phyloP scores from a whole-genome alignment of 106 monocot species.

The Dioscorea alata region DNA sequence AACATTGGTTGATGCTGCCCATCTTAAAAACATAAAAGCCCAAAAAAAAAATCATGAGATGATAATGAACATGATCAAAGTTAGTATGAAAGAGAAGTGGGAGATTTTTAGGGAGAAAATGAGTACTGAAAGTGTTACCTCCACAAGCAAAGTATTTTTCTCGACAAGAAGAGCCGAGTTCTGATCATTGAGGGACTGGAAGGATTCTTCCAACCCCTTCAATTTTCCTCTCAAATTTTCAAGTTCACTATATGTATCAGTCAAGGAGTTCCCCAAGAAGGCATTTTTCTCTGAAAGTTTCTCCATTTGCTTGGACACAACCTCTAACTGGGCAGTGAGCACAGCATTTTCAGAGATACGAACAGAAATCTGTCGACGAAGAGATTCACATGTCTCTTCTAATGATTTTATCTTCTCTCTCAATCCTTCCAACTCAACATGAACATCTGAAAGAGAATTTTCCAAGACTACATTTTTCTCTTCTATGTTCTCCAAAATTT shows the following conservation, averaged over 20 bases:
- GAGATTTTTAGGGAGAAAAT: neutral
- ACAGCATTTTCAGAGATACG: slow-evolving; percentile 34
- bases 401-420: slow-evolving; percentile 49
- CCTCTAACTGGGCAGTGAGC: slow-evolving; percentile 35
- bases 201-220: slow-evolving; percentile 53
- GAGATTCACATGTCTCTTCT: slow-evolving; percentile 47
- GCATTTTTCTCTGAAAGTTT: slow-evolving; percentile 47
- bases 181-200: slow-evolving; percentile 38
- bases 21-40: slow-evolving; percentile 32
- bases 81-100: neutral
- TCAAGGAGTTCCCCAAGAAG: slow-evolving; percentile 58
- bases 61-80: neutral
- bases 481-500: slow-evolving; percentile 40
- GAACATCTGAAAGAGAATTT: slow-evolving; percentile 48
- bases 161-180: slow-evolving; percentile 57
- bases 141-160: slow-evolving; percentile 45
- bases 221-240: slow-evolving; percentile 50
- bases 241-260: slow-evolving; percentile 56
- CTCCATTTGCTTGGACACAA: slow-evolving; percentile 37
- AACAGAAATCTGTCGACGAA: slow-evolving; percentile 17
- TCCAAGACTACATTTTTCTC: slow-evolving; percentile 51
- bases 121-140: slow-evolving; percentile 33
- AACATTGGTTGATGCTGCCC: slow-evolving; percentile 21
- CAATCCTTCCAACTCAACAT: slow-evolving; percentile 46
- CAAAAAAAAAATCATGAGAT: neutral